Evolutionary conservation across 768 basidiomycete genomes (phyloP), one percentile per base, ranked within the genome.

Genomic region (Trichaptum fuscoviolaceum): DNA sequence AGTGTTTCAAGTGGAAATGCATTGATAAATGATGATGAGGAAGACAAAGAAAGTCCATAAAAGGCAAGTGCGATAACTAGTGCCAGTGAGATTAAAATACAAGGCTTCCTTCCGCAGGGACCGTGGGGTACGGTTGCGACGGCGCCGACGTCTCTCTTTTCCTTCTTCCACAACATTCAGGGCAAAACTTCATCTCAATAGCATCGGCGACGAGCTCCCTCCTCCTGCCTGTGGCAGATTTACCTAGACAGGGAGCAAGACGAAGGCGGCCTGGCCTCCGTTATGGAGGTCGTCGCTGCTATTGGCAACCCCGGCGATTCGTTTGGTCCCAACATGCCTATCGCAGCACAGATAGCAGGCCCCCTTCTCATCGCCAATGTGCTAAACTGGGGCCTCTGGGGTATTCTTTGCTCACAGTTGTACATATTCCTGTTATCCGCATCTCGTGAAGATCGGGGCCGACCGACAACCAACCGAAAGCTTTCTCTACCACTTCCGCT

Each of bases 101-200:
- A 52, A 52, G 42, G 42, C 42, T 52, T 52, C 42, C 15, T 52
- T 52, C 42, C 42, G 42, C 42, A 52, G 42, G 42, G 42, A 52
- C 42, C 42, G 42, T 52, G 42, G 42, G 42, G 42, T 52, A 52
- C 42, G 15, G 42, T 52, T 52, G 42, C 42, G 42, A 52, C 42
- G 42, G 42, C 42, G 42, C 42, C 42, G 42, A 52, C 42, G 42
- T 52, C 42, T 52, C 42, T 52, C 42, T 52, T 52, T 30, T 52
- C 42, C 42, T 52, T 36, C 35, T 36, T 52, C 42, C 42, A 52
- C 42, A 52, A 52, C 42, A 12, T 20, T 52, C 42, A 52, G 42
- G 20, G 20, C 42, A 52, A n/a, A 52, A 15, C 42, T 52, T 52
- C 10, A 52, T 8, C 30, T 30, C 30, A 3, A 2, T 8, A 30